phyloP scores from a whole-genome alignment of 495 filamentous ascomycete genomes.

The Penicillium steckii region DNA sequence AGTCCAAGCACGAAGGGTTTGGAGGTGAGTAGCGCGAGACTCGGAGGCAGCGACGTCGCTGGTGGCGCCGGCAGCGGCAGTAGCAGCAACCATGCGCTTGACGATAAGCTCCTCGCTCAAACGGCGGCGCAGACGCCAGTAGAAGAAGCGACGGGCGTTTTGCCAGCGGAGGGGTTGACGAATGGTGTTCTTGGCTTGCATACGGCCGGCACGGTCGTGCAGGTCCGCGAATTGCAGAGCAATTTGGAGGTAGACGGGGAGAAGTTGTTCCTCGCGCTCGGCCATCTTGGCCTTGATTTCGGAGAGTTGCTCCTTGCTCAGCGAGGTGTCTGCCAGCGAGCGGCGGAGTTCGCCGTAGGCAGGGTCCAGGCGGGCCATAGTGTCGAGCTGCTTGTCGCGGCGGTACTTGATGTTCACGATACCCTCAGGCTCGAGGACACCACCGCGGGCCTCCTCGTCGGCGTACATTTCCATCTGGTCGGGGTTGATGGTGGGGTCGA shows the following conservation, averaged over 20 bases:
- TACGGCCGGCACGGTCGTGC: slow-evolving; percentile 94
- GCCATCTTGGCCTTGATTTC: slow-evolving; percentile 84
- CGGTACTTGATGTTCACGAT: slow-evolving; percentile 98
- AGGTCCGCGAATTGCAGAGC: slow-evolving; percentile 94
- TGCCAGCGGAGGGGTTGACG: slow-evolving; percentile 80
- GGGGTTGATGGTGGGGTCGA: slow-evolving; percentile 97
- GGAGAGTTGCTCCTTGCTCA: slow-evolving; percentile 69
- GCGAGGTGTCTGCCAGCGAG: slow-evolving; percentile 62
- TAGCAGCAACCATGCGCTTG: slow-evolving; percentile 72
- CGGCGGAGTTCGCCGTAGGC: slow-evolving; percentile 81
- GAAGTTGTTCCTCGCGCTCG: slow-evolving; percentile 80
- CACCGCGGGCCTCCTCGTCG: slow-evolving; percentile 90
- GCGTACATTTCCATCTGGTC: slow-evolving; percentile 99
- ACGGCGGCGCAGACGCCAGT: slow-evolving; percentile 97
- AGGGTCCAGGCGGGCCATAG: slow-evolving; percentile 91
- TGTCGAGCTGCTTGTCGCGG: slow-evolving; percentile 95
- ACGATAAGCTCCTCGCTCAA: slow-evolving; percentile 95
- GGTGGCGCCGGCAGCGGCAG: slow-evolving; percentile 30
- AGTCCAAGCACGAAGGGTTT: slow-evolving; percentile 74
- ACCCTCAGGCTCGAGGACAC: slow-evolving; percentile 97
- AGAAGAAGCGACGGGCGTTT: slow-evolving; percentile 96
- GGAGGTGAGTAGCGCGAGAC: slow-evolving; percentile 60
- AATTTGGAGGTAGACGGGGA: slow-evolving; percentile 92
- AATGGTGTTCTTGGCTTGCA: slow-evolving; percentile 96
- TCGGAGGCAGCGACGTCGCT: slow-evolving; percentile 31